Evolutionary conservation across 495 filamentous ascomycete species (phyloP), one percentile per base, ranked within the genome.

Genomic region (Penicillium salamii): DNA sequence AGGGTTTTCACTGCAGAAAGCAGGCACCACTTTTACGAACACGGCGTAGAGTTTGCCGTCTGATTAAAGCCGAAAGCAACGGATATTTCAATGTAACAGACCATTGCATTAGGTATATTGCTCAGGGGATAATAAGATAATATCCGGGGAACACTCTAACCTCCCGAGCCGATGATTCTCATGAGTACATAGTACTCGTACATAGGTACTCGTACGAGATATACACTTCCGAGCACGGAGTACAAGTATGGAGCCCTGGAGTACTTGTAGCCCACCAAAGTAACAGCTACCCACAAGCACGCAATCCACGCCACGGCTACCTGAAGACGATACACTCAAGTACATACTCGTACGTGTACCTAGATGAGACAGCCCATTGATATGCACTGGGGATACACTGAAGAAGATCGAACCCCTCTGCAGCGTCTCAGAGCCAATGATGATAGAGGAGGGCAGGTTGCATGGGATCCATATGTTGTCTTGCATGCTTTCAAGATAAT

Each of bases 321-420:
- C 31, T 26, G 18, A 32, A 26, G 18, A 46, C 42, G 24, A 46
- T n/a, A n/a, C n/a, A n/a, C n/a, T n/a, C n/a, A n/a, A n/a, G 23
- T 26, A 26, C 23, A 26, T 26, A 26, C 23, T 3, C 23, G n/a
- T 26, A 26, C 23, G 3, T 26, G 23, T 26, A 26, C 23, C 3
- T 43, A 39, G 60, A 63, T 61, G 57, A 33, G 11, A 58, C 54
- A 58, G 61, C 61, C 43, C 50, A 55, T 42, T 61, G 52, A 63
- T 63, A 50, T 58, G 41, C 47, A 42, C 42, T 40, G 46, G 46
- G 44, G 49, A 41, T 20, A 31, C n/a, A 42, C 7, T 35, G 32
- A 21, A 36, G 23, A 26, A 26, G 23, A 26, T 26, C 43, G 33
- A 46, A 35, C 20, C 32, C 42, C 42, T 23, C 21, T 32, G 7